Base-by-base conservation (phyloP, 2,329 filamentous ascomycete genomes). In the Pseudovirgaria hyperparasitica region DNA sequence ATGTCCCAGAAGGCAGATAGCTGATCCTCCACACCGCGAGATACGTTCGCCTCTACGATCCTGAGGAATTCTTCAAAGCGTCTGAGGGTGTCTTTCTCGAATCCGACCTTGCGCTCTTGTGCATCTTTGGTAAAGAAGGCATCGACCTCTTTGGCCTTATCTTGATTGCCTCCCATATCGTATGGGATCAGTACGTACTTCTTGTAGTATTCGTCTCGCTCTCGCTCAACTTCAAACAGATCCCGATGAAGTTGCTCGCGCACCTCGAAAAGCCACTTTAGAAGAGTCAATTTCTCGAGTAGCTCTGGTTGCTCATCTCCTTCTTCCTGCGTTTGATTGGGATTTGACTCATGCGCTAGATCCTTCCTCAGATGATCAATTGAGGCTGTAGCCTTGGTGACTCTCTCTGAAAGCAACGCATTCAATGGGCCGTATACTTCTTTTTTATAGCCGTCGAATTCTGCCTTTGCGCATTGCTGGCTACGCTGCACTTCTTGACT, bases 1-100 rank as follows among this genome's bases (percentile, higher is more conserved):
- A 96, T 92, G 47, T 98, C 90, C 90, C 90, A 98, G 52, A 96
- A 98, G 0, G 87, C 86, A 7, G 79, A 86, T 3, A 94, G 68
- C 55, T 96, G 90, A 29, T 84, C 72, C 49, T 94, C 85, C 8
- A 96, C 84, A 10, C 87, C 90, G 7, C 82, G 75, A 12, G 76
- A 74, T 13, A 93, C 86, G 29, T 90, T 90, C 40, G 76, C 68
- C 48, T 93, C 84, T 16, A 94, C 72, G 5, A 90, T 72, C 24
- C 69, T 66, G 39, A 82, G 67, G 47, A 96, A 86, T 13, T 78
- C 75, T 39, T 82, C 71, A 12, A 77, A 75, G 9, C 90, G 75
- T 37, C 72, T 67, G 17, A 86, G 60, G 1, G 76, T 71, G 38
- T 85, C 80, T 28, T 72, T 68, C 31, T 84, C 74, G 39, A 76